Evolutionary conservation across 352 stramenopile genomes (phyloP).

Genomic region (Phytophthora macrochlamydospora): DNA sequence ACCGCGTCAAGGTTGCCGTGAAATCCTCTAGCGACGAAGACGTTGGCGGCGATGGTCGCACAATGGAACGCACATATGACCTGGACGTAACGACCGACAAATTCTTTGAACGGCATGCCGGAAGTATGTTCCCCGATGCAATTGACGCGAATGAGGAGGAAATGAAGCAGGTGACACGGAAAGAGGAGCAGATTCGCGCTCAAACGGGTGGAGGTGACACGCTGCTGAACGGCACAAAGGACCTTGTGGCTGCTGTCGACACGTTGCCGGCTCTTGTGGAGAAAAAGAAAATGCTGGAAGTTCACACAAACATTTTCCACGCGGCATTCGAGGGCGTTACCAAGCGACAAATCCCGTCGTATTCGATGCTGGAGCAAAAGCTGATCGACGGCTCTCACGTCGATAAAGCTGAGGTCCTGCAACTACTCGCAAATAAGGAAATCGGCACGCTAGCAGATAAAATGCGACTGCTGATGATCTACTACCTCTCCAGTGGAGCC

Average conservation of each 20-base stretch:
- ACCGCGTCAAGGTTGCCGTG: conserved; percentile 94
- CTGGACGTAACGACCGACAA: conserved; percentile 82
- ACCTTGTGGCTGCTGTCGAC: conserved; percentile 84
- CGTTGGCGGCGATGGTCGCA: conserved; percentile 26
- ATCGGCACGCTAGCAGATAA: conserved; percentile 81
- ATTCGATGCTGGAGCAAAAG: conserved; percentile 87
- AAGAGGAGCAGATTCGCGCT: conserved; percentile 84
- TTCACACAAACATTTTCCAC: conserved; percentile 90
- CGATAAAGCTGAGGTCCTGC: conserved; percentile 73
- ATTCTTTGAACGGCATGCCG: conserved; percentile 83
- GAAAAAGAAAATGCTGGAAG: conserved; percentile 90
- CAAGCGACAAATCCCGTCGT: conserved; percentile 79
- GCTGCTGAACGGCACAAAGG: conserved; percentile 80
- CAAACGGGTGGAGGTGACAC: conserved; percentile 71
- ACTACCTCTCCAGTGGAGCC: conserved; percentile 81
- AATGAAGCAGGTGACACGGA: conserved; percentile 87
- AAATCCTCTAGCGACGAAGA: conserved; percentile 54
- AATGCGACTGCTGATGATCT: conserved; percentile 88
- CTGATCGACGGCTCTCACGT: conserved; percentile 82
- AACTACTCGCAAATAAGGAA: conserved; percentile 64
- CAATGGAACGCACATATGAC: conserved; percentile 77
- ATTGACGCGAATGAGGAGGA: conserved; percentile 90
- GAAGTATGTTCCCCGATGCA: conserved; percentile 78
- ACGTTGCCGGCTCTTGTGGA: conserved; percentile 81
- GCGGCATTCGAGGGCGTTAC: conserved; percentile 81